These are phyloP conservation scores for Triticum aestivum DNA, from an alignment of 176 grass and related monocot species.

Conservation along the genomic window IWGSC_CS_RefSeq_v2.1 NC_057808.1:127267613-127268112, in stretches of 20 bases:
- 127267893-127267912: too few relatives aligned
- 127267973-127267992: neutral
- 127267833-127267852: too few relatives aligned
- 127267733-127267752: neutral
- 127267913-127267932: too few relatives aligned
- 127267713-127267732: neutral
- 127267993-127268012: neutral
- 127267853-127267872: too few relatives aligned
- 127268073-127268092: slow-evolving; percentile 97
- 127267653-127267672: neutral
- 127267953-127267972: neutral
- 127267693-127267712: neutral
- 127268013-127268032: slow-evolving; percentile 1
- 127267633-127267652: neutral
- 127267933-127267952: neutral
- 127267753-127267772: neutral
- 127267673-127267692: neutral
- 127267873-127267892: too few relatives aligned
- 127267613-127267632: neutral
- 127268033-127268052: slow-evolving; percentile 24
- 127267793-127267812: neutral
- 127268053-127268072: slow-evolving; percentile 82
- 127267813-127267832: neutral
- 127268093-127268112: slow-evolving; percentile 99
- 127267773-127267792: neutral